Evolutionary conservation across 495 filamentous ascomycete genomes (phyloP), one percentile per base, ranked within the genome.

Genomic region (Penicillium roqueforti): DNA sequence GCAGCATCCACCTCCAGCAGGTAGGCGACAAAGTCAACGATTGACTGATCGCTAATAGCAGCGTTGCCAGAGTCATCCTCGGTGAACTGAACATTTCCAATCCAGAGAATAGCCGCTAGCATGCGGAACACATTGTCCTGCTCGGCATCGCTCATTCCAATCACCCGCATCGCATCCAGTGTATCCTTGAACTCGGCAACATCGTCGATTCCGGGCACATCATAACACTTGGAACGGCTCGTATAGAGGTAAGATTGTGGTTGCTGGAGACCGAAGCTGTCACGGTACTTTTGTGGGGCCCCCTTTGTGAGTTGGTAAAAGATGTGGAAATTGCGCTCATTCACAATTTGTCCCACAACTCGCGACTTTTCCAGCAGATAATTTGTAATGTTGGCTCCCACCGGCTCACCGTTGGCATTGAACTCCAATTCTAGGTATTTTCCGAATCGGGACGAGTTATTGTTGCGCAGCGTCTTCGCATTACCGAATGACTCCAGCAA

Each of bases 281-380:
- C 83, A 67, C 91, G 78, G 68, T 97, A 95, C 41, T 87, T 85
- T 61, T 87, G 80, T 9, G 91, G 87, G 13, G 93, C 95, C 1
- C 87, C 91, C 68, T 99, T 99, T 19, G 95, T 87, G 70, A 96
- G 96, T 68, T 99, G 95, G 70, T 99, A 99, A 69, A 99, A 97
- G 61, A 99, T 97, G 70, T 99, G 95, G 73, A 99, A 99, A 68
- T 96, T 97, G 57, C 95, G 83, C 78, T 99, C 95, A 57, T 97
- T 92, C 52, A 71, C 79, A 58, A 97, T 97, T 74, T 97, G 95
- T 6, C 92, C 92, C 2, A 97, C 93, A 1, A 99, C 95, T 73
- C 95, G 79, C 19, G 88, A 85, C 77, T 97, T 97, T 67, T 99
- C 95, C 50, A 99, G 77, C 18, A 99, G 76, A 66, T 99, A 99